A percentile compares a stretch with the other conserved stretches of the same genome.
These are phyloP conservation scores for Torulaspora pretoriensis DNA, from an alignment of 1,139 yeast species.

Conservation along the genomic window DNA sequence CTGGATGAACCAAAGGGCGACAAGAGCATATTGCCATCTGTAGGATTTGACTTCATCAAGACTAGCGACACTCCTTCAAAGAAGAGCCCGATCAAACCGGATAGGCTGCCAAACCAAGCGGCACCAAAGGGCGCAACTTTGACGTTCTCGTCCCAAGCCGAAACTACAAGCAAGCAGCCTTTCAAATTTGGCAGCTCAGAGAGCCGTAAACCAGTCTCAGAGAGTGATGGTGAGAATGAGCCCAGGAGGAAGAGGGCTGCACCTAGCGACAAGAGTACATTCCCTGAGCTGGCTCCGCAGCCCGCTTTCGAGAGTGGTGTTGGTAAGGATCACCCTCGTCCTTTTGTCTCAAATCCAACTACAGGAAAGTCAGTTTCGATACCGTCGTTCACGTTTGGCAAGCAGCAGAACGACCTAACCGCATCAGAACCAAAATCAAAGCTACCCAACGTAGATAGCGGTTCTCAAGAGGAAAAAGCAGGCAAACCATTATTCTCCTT, in stretches of 20 bases:
- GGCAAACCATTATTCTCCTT: neutral
- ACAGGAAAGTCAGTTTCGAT: neutral
- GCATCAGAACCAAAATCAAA: neutral
- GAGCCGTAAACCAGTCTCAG: neutral
- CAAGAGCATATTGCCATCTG: slow-evolving; percentile 25
- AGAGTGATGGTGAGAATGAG: slow-evolving; percentile 10
- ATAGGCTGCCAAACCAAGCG: neutral
- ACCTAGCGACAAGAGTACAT: neutral
- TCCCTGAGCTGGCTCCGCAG: neutral
- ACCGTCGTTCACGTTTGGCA: slow-evolving; percentile 15
- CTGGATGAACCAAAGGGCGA: slow-evolving; percentile 3
- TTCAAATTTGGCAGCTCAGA: neutral
- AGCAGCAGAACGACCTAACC: neutral
- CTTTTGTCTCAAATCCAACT: neutral
- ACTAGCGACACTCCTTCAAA: slow-evolving; percentile 20
- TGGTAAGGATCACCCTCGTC: neutral
- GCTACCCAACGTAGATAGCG: neutral
- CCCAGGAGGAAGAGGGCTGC: slow-evolving; percentile 16
- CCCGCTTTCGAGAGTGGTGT: neutral
- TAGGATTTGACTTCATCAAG: slow-evolving; percentile 32
- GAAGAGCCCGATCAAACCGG: neutral
- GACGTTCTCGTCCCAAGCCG: neutral
- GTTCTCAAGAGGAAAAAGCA: neutral
- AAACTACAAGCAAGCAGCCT: neutral
- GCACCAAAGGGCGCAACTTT: neutral